Evolutionary conservation across 192 early-diverging fungal species (phyloP).

Genomic region (Backusella tuberculispora): DNA sequence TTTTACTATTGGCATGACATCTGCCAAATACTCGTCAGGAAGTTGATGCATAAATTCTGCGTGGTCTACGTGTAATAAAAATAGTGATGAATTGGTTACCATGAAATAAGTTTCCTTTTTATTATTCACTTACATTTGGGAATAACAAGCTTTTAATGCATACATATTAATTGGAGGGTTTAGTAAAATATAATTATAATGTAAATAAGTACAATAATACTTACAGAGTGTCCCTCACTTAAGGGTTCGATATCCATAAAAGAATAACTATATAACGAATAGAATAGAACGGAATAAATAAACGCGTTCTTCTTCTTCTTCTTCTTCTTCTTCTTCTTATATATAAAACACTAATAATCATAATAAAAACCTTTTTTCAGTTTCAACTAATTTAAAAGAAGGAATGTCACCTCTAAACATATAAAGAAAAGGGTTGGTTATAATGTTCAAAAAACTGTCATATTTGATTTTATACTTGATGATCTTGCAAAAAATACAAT

Average conservation of each 20-base stretch:
- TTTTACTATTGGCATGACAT: constrained; percentile 86
- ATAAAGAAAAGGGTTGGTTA: background rate
- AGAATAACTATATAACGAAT: constrained; percentile 51
- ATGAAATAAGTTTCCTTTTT: background rate
- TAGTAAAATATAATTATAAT: background rate
- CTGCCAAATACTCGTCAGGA: constrained; percentile 82
- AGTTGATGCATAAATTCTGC: constrained; percentile 91
- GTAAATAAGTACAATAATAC: constrained; percentile 1
- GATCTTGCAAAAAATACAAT: constrained; percentile 95
- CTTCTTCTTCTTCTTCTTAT: background rate
- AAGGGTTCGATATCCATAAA: constrained; percentile 86
- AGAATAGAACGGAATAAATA: background rate
- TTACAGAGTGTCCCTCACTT: constrained; percentile 71
- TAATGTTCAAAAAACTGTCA: background rate
- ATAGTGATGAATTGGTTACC: background rate
- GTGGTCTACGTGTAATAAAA: constrained; percentile 55
- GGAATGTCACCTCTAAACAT: constrained; percentile 85
- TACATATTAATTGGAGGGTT: background rate
- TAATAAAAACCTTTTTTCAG: constrained; percentile 59
- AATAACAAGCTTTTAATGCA: constrained; percentile 59
- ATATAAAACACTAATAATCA: no score
- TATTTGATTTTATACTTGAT: constrained; percentile 43
- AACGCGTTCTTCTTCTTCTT: background rate
- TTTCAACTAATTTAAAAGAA: constrained; percentile 81
- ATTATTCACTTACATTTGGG: constrained; percentile 61